Percentiles rank a stretch among this genome's conserved stretches.
Evolutionary conservation across 2,329 filamentous ascomycete genomes (phyloP).

Genomic region (Cladosporium sp.): DNA sequence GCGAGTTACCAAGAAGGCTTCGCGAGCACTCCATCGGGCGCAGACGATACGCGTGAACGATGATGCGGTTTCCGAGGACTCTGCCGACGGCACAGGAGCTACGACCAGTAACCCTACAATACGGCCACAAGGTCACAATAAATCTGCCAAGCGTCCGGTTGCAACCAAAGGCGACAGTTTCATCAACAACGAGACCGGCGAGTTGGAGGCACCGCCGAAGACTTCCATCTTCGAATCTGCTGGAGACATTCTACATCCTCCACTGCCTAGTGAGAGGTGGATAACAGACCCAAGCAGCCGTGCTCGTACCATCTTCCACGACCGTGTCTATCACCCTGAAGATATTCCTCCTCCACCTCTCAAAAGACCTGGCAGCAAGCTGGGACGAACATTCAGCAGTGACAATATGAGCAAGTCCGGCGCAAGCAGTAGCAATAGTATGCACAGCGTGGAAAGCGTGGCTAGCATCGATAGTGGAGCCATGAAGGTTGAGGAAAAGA

Average conservation of each 20-base stretch:
- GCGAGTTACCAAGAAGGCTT: conserved; percentile 32
- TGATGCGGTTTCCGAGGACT: conserved; percentile 28
- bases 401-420: conserved; percentile 40
- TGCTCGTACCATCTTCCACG: conserved; percentile 91
- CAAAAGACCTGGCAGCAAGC: conserved; percentile 38
- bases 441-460: conserved; percentile 54
- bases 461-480: conserved; percentile 62
- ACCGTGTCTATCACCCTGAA: conserved; percentile 87
- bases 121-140: conserved; percentile 26
- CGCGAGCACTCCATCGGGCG: conserved; percentile 54
- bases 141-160: conserved; percentile 40
- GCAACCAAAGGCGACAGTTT: conserved; percentile 53
- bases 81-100: conserved; percentile 23
- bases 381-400: conserved; percentile 39
- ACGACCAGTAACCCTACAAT: conserved; percentile 36
- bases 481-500: conserved; percentile 97
- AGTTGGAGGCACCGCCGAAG: conserved; percentile 67
- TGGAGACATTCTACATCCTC: conserved; percentile 87
- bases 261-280: conserved; percentile 77
- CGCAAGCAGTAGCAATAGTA: conserved; percentile 37
- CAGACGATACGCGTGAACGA: conserved; percentile 64
- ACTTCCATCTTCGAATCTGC: conserved; percentile 96
- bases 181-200: conserved; percentile 42
- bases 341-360: conserved; percentile 82
- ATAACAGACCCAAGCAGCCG: conserved; percentile 79